A percentile compares a stretch with the other conserved stretches of the same genome.
These are phyloP conservation scores for Mucor lusitanicus DNA, from an alignment of 371 early-diverging fungal genomes.

Conservation along the genomic window DNA sequence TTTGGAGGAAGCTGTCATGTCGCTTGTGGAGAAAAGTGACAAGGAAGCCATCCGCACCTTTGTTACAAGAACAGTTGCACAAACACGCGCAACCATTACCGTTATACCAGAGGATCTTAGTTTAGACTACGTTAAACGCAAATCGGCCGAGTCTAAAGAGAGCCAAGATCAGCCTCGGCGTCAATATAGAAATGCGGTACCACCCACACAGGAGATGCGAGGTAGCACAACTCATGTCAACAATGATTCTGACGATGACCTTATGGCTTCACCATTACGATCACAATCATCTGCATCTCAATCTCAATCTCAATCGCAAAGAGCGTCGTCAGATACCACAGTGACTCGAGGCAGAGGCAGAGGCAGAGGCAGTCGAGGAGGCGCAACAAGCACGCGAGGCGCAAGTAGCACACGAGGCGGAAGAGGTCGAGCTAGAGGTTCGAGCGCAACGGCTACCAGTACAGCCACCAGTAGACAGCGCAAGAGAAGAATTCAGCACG, in stretches of 20 bases:
- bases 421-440: neutral
- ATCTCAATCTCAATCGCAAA: neutral
- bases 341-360: neutral
- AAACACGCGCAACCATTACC: constrained; percentile 6
- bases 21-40: constrained; percentile 91
- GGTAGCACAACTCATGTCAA: constrained; percentile 16
- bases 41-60: constrained; percentile 72
- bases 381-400: neutral
- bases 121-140: constrained; percentile 19
- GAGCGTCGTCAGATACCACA: neutral
- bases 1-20: constrained; percentile 75
- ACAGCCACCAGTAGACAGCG: neutral
- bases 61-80: constrained; percentile 16
- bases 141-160: constrained; percentile 14
- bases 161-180: constrained; percentile 8
- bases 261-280: neutral
- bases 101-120: constrained; percentile 11
- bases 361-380: neutral
- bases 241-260: constrained; percentile 2
- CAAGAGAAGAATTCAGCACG: neutral
- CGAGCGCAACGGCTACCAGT: neutral
- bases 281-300: neutral
- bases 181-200: constrained; percentile 5
- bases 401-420: neutral
- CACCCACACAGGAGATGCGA: constrained; percentile 11